Evolutionary conservation across 306 rosid species (phyloP).

Genomic region (Lotus japonicus): DNA sequence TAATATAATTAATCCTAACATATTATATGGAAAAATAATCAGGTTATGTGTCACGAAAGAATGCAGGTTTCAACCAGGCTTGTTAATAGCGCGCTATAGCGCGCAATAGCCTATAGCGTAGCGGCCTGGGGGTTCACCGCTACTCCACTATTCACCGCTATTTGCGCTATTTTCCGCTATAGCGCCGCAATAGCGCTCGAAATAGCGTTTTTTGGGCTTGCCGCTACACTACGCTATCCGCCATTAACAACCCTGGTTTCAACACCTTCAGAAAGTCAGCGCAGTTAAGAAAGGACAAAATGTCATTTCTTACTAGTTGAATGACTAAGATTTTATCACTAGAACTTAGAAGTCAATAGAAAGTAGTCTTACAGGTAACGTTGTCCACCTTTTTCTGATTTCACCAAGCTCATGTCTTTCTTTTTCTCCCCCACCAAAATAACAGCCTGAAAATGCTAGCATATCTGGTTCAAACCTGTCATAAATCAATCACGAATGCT

Average conservation of each 20-base stretch:
- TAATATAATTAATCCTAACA: no score
- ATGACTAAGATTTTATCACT: neutral
- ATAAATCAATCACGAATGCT: conserved; percentile 24
- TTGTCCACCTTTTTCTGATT: conserved; percentile 95
- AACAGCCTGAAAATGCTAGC: conserved; percentile 98
- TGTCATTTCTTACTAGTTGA: neutral
- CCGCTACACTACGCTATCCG: no score
- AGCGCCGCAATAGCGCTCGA: no score
- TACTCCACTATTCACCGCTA: no score
- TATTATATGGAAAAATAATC: no score
- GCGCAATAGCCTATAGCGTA: no score
- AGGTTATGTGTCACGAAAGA: neutral
- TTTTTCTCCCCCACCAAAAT: conserved; percentile 97
- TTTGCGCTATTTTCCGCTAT: no score
- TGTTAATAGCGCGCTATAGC: no score
- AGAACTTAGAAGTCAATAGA: conserved; percentile 1
- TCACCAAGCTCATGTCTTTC: conserved; percentile 85
- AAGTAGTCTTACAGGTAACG: conserved; percentile 81
- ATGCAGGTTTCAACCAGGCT: conserved; percentile 6
- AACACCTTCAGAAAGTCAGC: conserved; percentile 10
- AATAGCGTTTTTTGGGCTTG: no score
- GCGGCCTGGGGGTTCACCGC: no score
- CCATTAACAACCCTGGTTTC: no score
- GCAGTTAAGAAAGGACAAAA: neutral
- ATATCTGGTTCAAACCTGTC: conserved; percentile 98